Evolutionary conservation across 352 stramenopile species (phyloP).

Genomic region (Phytophthora ramorum): DNA sequence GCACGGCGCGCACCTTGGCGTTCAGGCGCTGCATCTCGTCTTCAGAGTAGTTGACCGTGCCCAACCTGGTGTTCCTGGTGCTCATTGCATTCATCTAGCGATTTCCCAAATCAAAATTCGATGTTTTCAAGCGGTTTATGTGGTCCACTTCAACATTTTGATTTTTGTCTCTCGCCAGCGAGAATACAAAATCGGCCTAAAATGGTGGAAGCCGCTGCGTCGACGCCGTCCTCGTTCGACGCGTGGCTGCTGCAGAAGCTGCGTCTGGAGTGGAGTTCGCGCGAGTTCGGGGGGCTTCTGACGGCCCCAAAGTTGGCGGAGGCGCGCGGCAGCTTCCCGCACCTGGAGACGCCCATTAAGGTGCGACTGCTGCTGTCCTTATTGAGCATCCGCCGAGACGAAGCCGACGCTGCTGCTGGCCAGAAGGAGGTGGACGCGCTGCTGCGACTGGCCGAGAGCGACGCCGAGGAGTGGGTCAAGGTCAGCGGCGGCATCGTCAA

Average conservation of each 20-base stretch:
- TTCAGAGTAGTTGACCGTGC: slow-evolving; percentile 55
- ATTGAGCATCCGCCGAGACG: slow-evolving; percentile 66
- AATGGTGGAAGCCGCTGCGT: slow-evolving; percentile 6
- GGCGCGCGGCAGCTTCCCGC: slow-evolving; percentile 60
- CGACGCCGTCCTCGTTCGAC: slow-evolving; percentile 49
- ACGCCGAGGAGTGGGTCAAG: slow-evolving; percentile 80
- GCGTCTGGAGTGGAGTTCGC: slow-evolving; percentile 76
- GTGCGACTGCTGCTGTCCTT: slow-evolving; percentile 69
- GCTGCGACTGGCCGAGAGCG: slow-evolving; percentile 59
- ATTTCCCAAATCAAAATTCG: too few species aligned
- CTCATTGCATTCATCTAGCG: too few species aligned
- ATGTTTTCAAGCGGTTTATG: too few species aligned
- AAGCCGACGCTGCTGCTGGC: slow-evolving; percentile 42
- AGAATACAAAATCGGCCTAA: too few species aligned
- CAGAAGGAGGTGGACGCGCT: slow-evolving; percentile 60
- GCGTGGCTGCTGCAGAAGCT: slow-evolving; percentile 83
- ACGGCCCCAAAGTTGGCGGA: slow-evolving; percentile 68
- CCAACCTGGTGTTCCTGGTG: too few species aligned
- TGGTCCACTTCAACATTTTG: too few species aligned
- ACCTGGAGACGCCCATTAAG: slow-evolving; percentile 75
- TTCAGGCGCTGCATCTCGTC: slow-evolving; percentile 75
- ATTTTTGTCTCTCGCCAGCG: too few species aligned
- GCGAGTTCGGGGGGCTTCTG: slow-evolving; percentile 67
- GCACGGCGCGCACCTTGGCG: slow-evolving; percentile 61
- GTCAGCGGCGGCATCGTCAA: slow-evolving; percentile 67